Evolutionary conservation across 805 yeast genomes (phyloP).

Genomic region (Yamadazyma takamatsuzukensis): DNA sequence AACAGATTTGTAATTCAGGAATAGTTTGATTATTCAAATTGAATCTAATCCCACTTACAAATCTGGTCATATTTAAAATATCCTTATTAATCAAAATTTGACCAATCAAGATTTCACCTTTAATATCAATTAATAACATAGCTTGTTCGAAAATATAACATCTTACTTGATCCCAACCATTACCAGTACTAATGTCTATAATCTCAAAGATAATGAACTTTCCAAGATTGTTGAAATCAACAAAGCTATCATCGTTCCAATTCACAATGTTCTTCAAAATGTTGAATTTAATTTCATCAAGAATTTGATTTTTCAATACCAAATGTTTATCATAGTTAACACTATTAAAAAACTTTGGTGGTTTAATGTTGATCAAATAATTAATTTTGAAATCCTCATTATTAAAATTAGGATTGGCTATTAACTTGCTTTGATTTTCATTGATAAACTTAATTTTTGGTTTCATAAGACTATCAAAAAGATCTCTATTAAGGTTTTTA

Average conservation of each 20-base stretch:
- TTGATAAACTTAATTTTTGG: slow-evolving; percentile 11
- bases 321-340: slow-evolving; percentile 10
- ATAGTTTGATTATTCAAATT: slow-evolving; percentile 37
- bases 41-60: slow-evolving; percentile 20
- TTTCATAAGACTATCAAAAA: slow-evolving; percentile 13
- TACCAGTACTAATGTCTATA: slow-evolving; percentile 39
- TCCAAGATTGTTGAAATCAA: slow-evolving; percentile 17
- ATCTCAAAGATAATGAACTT: slow-evolving; percentile 38
- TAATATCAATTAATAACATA: slow-evolving; percentile 26
- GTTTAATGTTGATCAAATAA: slow-evolving; percentile 17
- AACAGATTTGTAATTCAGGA: slow-evolving; percentile 41
- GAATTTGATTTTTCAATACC: slow-evolving; percentile 9
- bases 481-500: slow-evolving; percentile 11
- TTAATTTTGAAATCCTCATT: slow-evolving; percentile 11
- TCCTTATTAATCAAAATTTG: slow-evolving; percentile 35
- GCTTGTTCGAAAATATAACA: slow-evolving; percentile 31
- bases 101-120: slow-evolving; percentile 47
- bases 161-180: slow-evolving; percentile 36
- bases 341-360: slow-evolving; percentile 16
- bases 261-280: slow-evolving; percentile 7
- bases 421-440: slow-evolving; percentile 5
- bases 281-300: slow-evolving; percentile 11
- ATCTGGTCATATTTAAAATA: slow-evolving; percentile 24
- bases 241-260: slow-evolving; percentile 8
- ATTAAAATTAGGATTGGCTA: background rate